Evolutionary conservation across 805 yeast genomes (phyloP).

Genomic region (Candida quercuum): DNA sequence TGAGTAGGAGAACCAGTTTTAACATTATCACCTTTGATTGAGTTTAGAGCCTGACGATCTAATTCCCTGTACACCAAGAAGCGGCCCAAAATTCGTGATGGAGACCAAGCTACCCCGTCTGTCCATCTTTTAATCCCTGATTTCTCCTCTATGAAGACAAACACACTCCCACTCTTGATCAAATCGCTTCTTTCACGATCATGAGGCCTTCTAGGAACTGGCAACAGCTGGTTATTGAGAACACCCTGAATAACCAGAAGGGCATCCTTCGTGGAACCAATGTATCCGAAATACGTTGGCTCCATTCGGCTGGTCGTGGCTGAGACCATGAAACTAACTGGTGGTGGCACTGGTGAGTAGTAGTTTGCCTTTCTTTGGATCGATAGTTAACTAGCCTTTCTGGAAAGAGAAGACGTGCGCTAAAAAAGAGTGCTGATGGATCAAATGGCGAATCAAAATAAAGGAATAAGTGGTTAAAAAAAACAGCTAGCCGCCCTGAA

Average conservation of each 20-base stretch:
- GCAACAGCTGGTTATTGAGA: conserved; percentile 49
- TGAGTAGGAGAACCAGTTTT: conserved; percentile 4
- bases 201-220: conserved; percentile 74
- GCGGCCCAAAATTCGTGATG: conserved; percentile 81
- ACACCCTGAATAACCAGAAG: conserved; percentile 77
- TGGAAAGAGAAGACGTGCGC: background rate
- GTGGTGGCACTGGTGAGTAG: no score
- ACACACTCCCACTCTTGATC: conserved; percentile 73
- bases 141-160: conserved; percentile 77
- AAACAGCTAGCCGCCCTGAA: no score
- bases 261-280: conserved; percentile 81
- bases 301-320: conserved; percentile 4
- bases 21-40: conserved; percentile 34
- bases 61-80: conserved; percentile 79
- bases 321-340: background rate
- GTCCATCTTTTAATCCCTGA: conserved; percentile 94
- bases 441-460: no score
- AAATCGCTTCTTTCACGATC: conserved; percentile 66
- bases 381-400: no score
- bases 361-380: no score
- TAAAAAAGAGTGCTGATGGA: no score
- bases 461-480: no score
- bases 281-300: conserved; percentile 42
- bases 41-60: conserved; percentile 36
- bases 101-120: conserved; percentile 93